Base-by-base conservation (phyloP, 345 rosid species). In the Gossypium arboreum region DNA sequence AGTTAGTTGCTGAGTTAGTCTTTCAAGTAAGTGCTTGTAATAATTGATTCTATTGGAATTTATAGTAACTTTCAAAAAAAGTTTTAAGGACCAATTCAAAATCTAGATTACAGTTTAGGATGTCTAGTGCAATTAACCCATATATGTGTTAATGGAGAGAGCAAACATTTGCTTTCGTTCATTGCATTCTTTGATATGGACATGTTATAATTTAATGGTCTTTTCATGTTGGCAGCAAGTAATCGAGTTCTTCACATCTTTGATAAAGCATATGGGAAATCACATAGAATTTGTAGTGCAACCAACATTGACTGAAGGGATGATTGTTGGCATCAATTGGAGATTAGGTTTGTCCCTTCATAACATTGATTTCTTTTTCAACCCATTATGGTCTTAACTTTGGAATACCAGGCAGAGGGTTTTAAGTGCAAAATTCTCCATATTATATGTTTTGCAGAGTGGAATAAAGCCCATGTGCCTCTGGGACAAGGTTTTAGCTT, bases 401-500 rank as follows among this genome's bases (percentile, higher is more conserved):
- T 3, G 55, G 54, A 16, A 13, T 8, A 17, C 56, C 56, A 16
- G 6, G 20, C n/a, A 52, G 41, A 34, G 41, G 41, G 6, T 8
- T 34, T 54, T 18, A 34, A 18, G 51, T 56, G 12, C 7, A 65
- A n/a, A 11, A 17, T n/a, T n/a, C 12, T 63, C 48, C 44, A 29
- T 58, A 58, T 3, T 3, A 20, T 22, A 11, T 74, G 2, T 58
- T 15, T 10, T 39, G 79, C 85, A 92, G 98, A 92, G 79, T 91
- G 91, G 92, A 84, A 71, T 47, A 84, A 83, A 72, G 71, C 79
- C 9, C 79, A 85, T n/a, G 72, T 85, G 73, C 92, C 88, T 67
- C 15, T 94, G 67, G 97, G 97, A 72, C 87, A 88, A 45, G 97
- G 97, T 63, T 80, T 92, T 73, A 91, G 92, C 79, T 84, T 91